These are phyloP conservation scores for Pseudogymnoascus sp. DNA, from an alignment of 2,329 filamentous ascomycete genomes.

Conservation along the genomic window DNA sequence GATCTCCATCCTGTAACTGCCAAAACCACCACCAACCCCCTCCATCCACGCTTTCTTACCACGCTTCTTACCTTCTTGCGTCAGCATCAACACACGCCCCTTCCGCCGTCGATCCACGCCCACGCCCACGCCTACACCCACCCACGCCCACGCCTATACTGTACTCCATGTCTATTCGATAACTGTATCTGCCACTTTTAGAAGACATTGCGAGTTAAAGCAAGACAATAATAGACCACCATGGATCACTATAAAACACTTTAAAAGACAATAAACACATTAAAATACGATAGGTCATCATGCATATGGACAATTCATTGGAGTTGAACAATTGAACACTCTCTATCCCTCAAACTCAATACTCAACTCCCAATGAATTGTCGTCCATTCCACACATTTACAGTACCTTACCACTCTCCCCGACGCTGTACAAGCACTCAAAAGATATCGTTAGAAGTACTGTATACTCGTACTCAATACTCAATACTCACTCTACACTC, in stretches of 20 bases:
- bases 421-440: not conserved
- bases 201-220: not conserved
- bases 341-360: not conserved
- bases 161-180: not conserved
- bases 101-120: not conserved
- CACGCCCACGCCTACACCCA: not conserved
- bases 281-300: not conserved
- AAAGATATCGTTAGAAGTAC: not conserved
- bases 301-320: not conserved
- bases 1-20: not conserved
- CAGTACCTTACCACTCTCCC: not conserved
- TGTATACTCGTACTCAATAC: not conserved
- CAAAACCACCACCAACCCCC: not conserved
- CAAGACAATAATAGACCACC: not conserved
- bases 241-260: not conserved
- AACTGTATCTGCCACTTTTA: not conserved
- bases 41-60: not conserved
- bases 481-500: no score
- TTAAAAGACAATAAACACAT: not conserved
- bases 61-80: not conserved
- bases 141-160: not conserved
- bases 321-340: no score
- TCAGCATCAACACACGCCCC: not conserved
- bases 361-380: not conserved
- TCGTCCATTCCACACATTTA: not conserved